Evolutionary conservation across 352 stramenopile genomes (phyloP).

Genomic region (Pythium monospermum): DNA sequence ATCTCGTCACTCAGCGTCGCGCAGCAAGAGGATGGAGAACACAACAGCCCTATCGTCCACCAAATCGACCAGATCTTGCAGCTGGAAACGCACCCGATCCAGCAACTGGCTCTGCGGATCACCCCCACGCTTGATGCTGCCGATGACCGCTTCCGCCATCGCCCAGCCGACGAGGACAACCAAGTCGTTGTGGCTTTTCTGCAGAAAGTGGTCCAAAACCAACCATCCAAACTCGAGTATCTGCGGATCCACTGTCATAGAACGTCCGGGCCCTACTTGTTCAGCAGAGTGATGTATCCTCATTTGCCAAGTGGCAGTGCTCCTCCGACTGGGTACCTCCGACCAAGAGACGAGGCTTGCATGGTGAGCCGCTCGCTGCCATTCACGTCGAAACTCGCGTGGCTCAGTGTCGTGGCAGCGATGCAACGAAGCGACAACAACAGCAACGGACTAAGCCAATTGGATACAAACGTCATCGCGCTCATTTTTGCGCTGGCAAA

Average conservation of each 20-base stretch:
- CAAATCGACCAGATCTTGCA: conserved; percentile 5
- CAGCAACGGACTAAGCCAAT: neutral
- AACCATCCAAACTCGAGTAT: conserved; percentile 8
- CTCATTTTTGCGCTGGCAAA: neutral
- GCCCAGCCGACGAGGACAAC: neutral
- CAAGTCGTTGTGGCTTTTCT: too few species aligned
- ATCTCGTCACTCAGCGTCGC: conserved; percentile 5
- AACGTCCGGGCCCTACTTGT: neutral
- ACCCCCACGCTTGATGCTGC: too few species aligned
- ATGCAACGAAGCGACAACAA: neutral
- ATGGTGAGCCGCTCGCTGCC: neutral
- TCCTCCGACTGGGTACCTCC: too few species aligned
- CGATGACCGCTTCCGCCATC: neutral
- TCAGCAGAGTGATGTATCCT: too few species aligned
- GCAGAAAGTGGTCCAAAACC: too few species aligned
- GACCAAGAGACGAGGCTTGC: neutral
- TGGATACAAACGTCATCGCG: neutral
- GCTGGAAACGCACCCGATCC: neutral
- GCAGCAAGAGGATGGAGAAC: neutral
- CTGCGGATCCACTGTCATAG: neutral
- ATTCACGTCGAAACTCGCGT: neutral
- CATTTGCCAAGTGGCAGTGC: too few species aligned
- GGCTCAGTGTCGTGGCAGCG: conserved; percentile 8
- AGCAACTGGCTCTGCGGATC: conserved; percentile 2
- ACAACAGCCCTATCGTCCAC: neutral